Evolutionary conservation across 1,139 yeast species (phyloP).

Genomic region (Hansenula lynferdii): DNA sequence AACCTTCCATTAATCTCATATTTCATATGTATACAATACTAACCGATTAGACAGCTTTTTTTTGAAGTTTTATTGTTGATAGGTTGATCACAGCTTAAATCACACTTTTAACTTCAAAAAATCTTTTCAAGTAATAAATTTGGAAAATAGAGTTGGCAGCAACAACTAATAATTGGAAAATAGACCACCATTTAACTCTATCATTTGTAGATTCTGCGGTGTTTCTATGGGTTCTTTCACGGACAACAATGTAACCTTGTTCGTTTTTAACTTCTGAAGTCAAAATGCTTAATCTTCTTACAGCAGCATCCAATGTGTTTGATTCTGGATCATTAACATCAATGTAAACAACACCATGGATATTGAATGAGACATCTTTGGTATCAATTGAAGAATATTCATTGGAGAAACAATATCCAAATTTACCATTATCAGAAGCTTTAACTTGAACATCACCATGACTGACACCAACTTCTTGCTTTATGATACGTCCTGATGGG

Average conservation of each 20-base stretch:
- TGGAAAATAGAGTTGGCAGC: slow-evolving; percentile 87
- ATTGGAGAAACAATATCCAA: slow-evolving; percentile 87
- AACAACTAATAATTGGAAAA: slow-evolving; percentile 84
- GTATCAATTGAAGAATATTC: slow-evolving; percentile 70
- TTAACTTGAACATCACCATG: slow-evolving; percentile 77
- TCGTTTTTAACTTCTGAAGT: slow-evolving; percentile 89
- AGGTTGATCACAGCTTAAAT: slow-evolving; percentile 38
- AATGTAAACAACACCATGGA: slow-evolving; percentile 87
- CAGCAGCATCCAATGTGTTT: slow-evolving; percentile 82
- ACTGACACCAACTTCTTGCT: slow-evolving; percentile 51
- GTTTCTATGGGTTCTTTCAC: slow-evolving; percentile 97
- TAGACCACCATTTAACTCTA: slow-evolving; percentile 97
- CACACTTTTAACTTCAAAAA: slow-evolving; percentile 90
- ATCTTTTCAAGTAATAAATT: slow-evolving; percentile 87
- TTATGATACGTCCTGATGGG: slow-evolving; percentile 53
- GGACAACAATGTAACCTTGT: slow-evolving; percentile 85
- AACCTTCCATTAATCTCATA: too few species aligned
- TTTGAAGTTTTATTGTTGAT: background rate
- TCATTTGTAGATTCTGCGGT: slow-evolving; percentile 97
- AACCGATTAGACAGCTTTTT: background rate
- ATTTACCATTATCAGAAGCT: slow-evolving; percentile 68
- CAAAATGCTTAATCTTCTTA: slow-evolving; percentile 68
- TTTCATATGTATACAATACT: background rate
- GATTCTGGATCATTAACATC: slow-evolving; percentile 80
- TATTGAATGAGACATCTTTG: slow-evolving; percentile 92